Base-by-base conservation (phyloP, 495 filamentous ascomycete species). In the Hypoxylon trugodes region DNA sequence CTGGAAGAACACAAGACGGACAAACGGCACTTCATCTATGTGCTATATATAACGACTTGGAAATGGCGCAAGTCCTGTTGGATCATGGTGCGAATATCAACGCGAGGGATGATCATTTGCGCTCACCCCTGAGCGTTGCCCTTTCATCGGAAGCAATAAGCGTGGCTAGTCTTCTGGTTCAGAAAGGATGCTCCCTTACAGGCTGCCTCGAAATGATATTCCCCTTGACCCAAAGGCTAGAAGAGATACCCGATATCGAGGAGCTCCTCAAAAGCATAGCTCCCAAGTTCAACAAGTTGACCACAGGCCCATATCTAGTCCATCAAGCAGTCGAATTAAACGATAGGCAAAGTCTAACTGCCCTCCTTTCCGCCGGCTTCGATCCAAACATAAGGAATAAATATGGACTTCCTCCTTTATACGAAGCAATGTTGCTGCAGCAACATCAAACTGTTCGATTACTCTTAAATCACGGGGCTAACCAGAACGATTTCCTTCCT, bases 21-120 rank as follows among this genome's bases (percentile, higher is more conserved):
- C 62, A 62, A 32, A 69, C 69, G 8, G 62, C 42, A n/a, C 59
- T 72, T 24, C 69, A 72, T 41, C 64, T 63, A 38, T 72, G 69
- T 43, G 69, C 69, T 9, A 59, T 63, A 18, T 69, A 69, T 26
- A 68, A 67, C 24, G 61, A 69, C 28, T 9, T 35, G 8, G 62
- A 56, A n/a, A 66, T 56, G 5, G 59, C 66, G 16, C 21, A 54
- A 6, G 19, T 57, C 1, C 37, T 71, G 1, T 35, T 71, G 32
- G 56, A 69, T 13, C 49, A 69, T 35, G 69, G 66, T 21, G 69
- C 63, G 40, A 58, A 72, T 32, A 57, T 72, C 19, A 59, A 72
- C 28, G 61, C 69, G 19, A 46, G 32, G 8, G 69, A 72, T 33
- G 38, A 69, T 18, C 40, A 54, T 19, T 22, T 45, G 15, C 61